Conservation (phyloP, 352 stramenopile genomes). For the Globisporangium alternatum region DNA sequence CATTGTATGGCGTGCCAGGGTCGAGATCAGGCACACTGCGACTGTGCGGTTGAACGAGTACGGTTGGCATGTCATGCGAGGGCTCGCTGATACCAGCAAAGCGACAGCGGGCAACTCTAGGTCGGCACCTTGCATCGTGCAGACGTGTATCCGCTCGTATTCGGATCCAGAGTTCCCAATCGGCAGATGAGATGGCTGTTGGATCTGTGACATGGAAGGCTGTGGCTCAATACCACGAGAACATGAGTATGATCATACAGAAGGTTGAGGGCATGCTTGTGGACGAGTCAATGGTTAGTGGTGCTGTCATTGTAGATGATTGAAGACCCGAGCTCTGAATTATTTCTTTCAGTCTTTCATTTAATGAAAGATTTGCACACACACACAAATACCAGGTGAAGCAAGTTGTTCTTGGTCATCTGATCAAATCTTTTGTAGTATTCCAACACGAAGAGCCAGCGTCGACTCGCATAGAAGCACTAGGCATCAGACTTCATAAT, state of each 20-base stretch:
- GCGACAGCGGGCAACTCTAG: not conserved
- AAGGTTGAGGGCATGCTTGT: not conserved
- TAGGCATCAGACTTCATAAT: no score
- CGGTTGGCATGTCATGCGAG: not conserved
- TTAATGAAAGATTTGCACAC: no score
- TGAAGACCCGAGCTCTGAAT: no score
- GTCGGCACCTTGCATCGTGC: not conserved
- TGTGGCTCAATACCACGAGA: not conserved
- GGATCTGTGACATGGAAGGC: not conserved
- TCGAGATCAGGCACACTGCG: not conserved
- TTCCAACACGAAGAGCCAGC: no score
- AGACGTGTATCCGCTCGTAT: not conserved
- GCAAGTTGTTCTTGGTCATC: no score
- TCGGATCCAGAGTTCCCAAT: not conserved
- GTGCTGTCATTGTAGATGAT: no score
- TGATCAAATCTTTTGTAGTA: no score
- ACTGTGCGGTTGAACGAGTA: not conserved
- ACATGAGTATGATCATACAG: constrained; percentile 4
- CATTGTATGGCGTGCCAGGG: not conserved
- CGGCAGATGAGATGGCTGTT: not conserved
- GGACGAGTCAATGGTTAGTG: not conserved
- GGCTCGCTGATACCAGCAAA: not conserved
- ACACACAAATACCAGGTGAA: no score
- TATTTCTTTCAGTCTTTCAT: no score
- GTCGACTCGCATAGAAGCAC: no score